A percentile compares a stretch with the other conserved stretches of the same genome.
These are phyloP conservation scores for Aspergillus heteromorphus DNA, from an alignment of 495 filamentous ascomycete genomes.

Conservation along the genomic window DNA sequence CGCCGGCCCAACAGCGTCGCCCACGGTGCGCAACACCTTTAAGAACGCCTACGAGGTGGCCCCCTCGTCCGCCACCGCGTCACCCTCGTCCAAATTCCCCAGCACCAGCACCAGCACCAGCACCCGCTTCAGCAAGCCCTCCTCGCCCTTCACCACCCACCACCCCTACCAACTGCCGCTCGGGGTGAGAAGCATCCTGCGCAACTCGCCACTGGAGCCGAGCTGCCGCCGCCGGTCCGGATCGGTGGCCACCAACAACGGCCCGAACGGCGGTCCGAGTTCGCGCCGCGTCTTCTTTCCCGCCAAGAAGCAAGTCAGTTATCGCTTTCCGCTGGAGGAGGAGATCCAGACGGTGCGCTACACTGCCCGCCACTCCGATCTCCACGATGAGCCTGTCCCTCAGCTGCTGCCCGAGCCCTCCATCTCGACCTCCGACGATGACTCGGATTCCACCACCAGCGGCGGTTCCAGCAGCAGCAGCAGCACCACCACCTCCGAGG, in stretches of 20 bases:
- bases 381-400: slow-evolving; percentile 18
- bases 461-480: slow-evolving; percentile 1
- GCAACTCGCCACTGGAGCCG: slow-evolving; percentile 60
- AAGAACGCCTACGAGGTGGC: slow-evolving; percentile 69
- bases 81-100: slow-evolving; percentile 26
- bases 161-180: slow-evolving; percentile 61
- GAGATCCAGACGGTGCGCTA: slow-evolving; percentile 50
- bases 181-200: slow-evolving; percentile 65
- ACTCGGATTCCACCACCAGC: slow-evolving; percentile 33
- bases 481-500: slow-evolving; percentile 38
- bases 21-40: slow-evolving; percentile 77
- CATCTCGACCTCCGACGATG: slow-evolving; percentile 21
- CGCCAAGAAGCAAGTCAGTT: slow-evolving; percentile 52
- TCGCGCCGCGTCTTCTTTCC: slow-evolving; percentile 49
- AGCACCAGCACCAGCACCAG: too few relatives aligned
- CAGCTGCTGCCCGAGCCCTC: slow-evolving; percentile 7
- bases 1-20: slow-evolving; percentile 59
- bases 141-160: slow-evolving; percentile 23
- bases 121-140: slow-evolving; percentile 20
- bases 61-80: slow-evolving; percentile 54
- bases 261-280: slow-evolving; percentile 26
- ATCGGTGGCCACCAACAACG: slow-evolving; percentile 34
- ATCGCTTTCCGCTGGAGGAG: slow-evolving; percentile 48
- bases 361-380: slow-evolving; percentile 47
- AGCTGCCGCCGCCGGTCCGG: slow-evolving; percentile 30